Evolutionary conservation across 768 basidiomycete genomes (phyloP).

Genomic region (Tylopilus sp.): DNA sequence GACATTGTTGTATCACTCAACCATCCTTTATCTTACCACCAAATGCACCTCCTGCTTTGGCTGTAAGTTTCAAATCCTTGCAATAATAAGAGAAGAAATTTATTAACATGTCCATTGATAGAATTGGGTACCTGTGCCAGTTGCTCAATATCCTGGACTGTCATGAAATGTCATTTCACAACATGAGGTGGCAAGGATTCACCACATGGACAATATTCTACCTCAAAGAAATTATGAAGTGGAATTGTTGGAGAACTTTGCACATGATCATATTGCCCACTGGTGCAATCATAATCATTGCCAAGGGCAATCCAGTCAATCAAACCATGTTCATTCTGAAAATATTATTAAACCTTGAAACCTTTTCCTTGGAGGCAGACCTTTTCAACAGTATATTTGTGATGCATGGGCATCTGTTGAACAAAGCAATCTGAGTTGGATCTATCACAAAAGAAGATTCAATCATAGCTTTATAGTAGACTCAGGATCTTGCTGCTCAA

Average conservation of each 20-base stretch:
- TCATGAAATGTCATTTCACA: background rate
- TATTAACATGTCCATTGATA: no score
- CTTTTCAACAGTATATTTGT: slow-evolving; percentile 45
- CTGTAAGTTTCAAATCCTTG: no score
- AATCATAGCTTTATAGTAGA: background rate
- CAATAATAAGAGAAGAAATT: no score
- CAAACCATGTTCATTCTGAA: slow-evolving; percentile 19
- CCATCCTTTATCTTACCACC: background rate
- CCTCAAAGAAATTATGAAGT: no score
- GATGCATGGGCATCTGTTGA: slow-evolving; percentile 46
- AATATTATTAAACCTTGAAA: slow-evolving; percentile 16
- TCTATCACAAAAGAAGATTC: slow-evolving; percentile 30
- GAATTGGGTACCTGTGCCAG: background rate
- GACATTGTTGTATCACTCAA: background rate
- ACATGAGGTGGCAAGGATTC: background rate
- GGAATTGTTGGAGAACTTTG: no score
- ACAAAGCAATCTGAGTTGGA: slow-evolving; percentile 35
- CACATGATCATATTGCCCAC: no score
- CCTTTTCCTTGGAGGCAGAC: slow-evolving; percentile 34
- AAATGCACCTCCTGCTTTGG: background rate
- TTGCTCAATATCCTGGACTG: background rate
- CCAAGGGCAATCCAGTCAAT: no score
- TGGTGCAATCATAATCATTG: no score
- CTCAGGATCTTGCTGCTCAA: background rate
- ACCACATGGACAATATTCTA: no score